phyloP scores from a whole-genome alignment of 176 grass and related monocot species.

The Thalia dealbata region DNA sequence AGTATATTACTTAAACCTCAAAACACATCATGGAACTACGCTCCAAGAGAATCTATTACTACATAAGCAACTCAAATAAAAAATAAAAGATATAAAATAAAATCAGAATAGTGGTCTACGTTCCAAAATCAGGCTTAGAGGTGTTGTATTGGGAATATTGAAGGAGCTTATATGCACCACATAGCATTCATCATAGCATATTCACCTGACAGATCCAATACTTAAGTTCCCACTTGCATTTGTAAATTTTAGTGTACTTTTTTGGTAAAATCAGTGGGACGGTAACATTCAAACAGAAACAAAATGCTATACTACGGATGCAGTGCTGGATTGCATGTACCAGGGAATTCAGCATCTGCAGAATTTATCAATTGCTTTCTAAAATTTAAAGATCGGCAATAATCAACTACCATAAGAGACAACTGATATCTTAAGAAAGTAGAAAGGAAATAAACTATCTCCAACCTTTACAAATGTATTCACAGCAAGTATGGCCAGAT shows the following conservation, averaged over 20 bases:
- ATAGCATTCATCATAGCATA: not conserved
- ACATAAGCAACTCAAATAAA: not conserved
- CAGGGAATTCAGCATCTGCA: not conserved
- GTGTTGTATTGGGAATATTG: not conserved
- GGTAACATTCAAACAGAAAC: not conserved
- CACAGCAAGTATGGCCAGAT: conserved; percentile 93
- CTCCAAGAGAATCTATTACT: not conserved
- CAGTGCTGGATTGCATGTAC: not conserved
- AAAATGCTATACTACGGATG: not conserved
- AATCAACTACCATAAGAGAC: too few relatives aligned
- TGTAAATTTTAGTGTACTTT: not conserved
- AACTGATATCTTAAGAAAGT: not conserved
- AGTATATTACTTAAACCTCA: not conserved
- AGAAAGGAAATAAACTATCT: not conserved
- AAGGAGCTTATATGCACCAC: not conserved
- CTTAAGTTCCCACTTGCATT: not conserved
- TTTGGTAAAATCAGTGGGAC: not conserved
- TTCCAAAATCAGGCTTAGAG: not conserved
- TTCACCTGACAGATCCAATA: not conserved
- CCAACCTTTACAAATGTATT: conserved; percentile 95
- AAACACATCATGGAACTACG: not conserved
- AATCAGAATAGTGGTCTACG: not conserved
- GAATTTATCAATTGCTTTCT: not conserved
- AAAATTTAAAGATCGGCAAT: not conserved
- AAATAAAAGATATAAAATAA: not conserved